phyloP scores from a whole-genome alignment of 192 early-diverging fungal species.

The Lobosporangium transversale region DNA sequence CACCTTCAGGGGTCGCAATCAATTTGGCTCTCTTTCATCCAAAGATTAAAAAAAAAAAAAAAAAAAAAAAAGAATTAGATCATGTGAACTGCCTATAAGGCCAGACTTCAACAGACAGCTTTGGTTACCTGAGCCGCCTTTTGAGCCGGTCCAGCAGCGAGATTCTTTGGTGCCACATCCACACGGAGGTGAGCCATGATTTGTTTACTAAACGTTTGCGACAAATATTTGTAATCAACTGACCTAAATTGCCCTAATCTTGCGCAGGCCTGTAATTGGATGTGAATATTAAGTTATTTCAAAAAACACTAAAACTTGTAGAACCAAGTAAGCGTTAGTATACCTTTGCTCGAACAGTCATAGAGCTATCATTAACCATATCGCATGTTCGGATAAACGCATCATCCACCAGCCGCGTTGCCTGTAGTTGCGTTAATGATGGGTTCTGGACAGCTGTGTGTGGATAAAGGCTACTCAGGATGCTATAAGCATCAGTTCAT shows the following conservation, averaged over 20 bases:
- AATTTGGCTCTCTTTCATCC: conserved; percentile 30
- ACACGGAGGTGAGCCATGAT: conserved; percentile 75
- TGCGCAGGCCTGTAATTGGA: conserved; percentile 62
- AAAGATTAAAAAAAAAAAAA: too few species aligned
- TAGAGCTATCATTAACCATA: conserved; percentile 79
- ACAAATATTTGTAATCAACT: conserved; percentile 67
- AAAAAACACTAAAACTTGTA: too few species aligned
- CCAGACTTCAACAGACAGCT: too few species aligned
- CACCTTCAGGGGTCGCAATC: conserved; percentile 73
- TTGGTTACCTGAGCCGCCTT: conserved; percentile 45
- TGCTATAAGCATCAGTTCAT: conserved; percentile 11
- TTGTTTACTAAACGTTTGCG: conserved; percentile 83
- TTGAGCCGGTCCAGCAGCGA: conserved; percentile 43
- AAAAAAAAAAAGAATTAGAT: too few species aligned
- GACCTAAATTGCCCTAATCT: conserved; percentile 71
- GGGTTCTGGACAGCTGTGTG: conserved; percentile 54
- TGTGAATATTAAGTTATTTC: neutral
- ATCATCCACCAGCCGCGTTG: conserved; percentile 70
- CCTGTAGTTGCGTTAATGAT: conserved; percentile 5
- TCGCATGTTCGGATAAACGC: conserved; percentile 86
- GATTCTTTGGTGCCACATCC: conserved; percentile 41
- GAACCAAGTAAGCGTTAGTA: neutral
- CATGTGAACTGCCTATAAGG: too few species aligned
- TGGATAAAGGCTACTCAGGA: conserved; percentile 62
- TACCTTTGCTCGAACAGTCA: conserved; percentile 74